A percentile compares a stretch with the other conserved stretches of the same genome.
Conservation (phyloP, 768 basidiomycete species). For the Roridomyces roridus region DNA sequence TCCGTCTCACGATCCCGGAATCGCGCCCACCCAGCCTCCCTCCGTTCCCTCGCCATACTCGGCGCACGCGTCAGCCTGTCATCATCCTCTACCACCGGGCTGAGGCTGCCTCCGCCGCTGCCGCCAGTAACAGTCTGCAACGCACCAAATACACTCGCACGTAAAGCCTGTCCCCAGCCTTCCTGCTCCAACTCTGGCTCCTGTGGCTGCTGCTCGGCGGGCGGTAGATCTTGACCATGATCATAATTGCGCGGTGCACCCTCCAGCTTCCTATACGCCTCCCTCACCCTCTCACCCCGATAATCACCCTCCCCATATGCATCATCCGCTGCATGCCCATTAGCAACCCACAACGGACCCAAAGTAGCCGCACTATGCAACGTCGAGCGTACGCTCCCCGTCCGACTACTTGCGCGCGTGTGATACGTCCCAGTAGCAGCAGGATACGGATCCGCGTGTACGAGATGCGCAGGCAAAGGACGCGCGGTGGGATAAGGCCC, state of each 20-base stretch:
- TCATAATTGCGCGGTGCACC: slow-evolving; percentile 7
- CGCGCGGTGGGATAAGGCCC: slow-evolving; percentile 14
- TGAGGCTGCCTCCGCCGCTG: neutral
- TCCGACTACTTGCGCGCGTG: slow-evolving; percentile 14
- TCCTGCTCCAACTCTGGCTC: neutral
- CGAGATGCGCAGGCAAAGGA: slow-evolving; percentile 37
- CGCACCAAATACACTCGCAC: slow-evolving; percentile 14
- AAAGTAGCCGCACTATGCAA: slow-evolving; percentile 39
- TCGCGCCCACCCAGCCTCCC: slow-evolving; percentile 21
- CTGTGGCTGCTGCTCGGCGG: neutral
- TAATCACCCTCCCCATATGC: neutral
- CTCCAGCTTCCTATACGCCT: neutral
- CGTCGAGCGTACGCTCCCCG: slow-evolving; percentile 18
- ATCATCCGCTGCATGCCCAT: slow-evolving; percentile 21
- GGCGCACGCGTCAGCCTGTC: slow-evolving; percentile 21
- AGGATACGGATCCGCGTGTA: neutral
- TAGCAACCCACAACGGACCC: slow-evolving; percentile 54
- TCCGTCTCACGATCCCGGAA: neutral
- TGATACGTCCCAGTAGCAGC: too few species aligned
- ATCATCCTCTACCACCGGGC: neutral
- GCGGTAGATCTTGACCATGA: neutral
- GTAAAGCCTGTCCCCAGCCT: slow-evolving; percentile 17
- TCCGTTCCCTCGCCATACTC: slow-evolving; percentile 6
- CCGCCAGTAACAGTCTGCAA: slow-evolving; percentile 13
- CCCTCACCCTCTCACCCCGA: too few species aligned